Conservation (phyloP, 2,329 filamentous ascomycete species). For the Pleoardoris graminearum region DNA sequence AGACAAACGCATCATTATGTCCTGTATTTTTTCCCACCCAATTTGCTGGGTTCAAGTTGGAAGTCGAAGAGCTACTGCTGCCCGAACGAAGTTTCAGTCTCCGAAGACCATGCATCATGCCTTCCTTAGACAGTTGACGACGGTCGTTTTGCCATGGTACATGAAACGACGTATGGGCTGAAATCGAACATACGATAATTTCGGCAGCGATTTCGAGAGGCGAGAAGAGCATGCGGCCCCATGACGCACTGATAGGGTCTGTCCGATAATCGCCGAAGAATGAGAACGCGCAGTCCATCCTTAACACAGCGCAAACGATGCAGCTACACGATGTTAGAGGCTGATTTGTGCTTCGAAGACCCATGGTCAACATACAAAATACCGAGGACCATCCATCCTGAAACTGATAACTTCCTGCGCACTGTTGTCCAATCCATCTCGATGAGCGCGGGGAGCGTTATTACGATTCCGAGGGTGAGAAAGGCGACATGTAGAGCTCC, state of each 20-base stretch:
- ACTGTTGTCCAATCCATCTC: conserved; percentile 14
- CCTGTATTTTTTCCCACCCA: conserved; percentile 19
- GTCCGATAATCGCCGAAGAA: conserved; percentile 20
- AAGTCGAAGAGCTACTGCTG: conserved; percentile 22
- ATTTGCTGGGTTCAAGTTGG: conserved; percentile 20
- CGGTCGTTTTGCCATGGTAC: conserved; percentile 16
- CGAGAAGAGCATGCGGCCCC: conserved; percentile 26
- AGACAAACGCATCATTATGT: conserved; percentile 22
- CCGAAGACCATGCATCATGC: conserved; percentile 16
- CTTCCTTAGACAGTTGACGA: conserved; percentile 11
- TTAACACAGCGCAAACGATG: conserved; percentile 21
- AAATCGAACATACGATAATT: conserved; percentile 25
- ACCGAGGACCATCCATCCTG: conserved; percentile 19
- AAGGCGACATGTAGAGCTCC: conserved; percentile 25
- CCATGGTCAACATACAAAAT: conserved; percentile 16
- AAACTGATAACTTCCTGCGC: conserved; percentile 17
- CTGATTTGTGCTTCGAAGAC: too few relatives aligned
- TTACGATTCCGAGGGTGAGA: conserved; percentile 19
- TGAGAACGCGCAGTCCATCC: conserved; percentile 24
- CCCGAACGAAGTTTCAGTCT: conserved; percentile 21
- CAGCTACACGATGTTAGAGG: conserved; percentile 17
- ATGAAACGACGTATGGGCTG: conserved; percentile 15
- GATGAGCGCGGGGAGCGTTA: conserved; percentile 17
- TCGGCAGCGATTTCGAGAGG: conserved; percentile 26
- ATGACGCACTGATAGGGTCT: conserved; percentile 23